Evolutionary conservation across 73 alveolate genomes (phyloP).

Genomic region (Paramecium primaurelia): DNA sequence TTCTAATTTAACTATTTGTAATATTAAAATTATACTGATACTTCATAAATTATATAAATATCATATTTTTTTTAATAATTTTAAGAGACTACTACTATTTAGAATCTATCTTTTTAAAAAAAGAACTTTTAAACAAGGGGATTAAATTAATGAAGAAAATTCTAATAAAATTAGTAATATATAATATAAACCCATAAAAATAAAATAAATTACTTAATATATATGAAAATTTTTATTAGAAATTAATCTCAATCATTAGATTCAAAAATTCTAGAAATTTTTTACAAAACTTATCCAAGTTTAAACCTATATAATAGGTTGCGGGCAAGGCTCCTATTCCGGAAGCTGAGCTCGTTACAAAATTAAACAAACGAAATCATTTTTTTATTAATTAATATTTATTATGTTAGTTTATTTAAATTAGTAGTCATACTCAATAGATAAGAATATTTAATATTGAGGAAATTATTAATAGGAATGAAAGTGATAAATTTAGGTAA

Average conservation of each 20-base stretch:
- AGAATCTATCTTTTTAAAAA: no score
- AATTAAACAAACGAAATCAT: slow-evolving; percentile 18
- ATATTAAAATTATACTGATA: neutral
- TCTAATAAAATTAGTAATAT: neutral
- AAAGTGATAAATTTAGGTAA: no score
- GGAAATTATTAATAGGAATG: no score
- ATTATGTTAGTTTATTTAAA: neutral
- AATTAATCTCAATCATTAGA: neutral
- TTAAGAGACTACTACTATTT: no score
- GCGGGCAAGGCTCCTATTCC: slow-evolving; percentile 53
- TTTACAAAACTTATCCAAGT: slow-evolving; percentile 10
- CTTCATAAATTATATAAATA: neutral
- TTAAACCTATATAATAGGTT: slow-evolving; percentile 36
- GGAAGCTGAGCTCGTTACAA: slow-evolving; percentile 26
- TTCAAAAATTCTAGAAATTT: neutral
- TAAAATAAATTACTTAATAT: neutral
- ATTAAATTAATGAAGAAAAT: no score
- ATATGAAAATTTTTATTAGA: neutral
- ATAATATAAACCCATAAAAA: neutral
- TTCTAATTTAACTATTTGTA: neutral
- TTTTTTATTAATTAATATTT: neutral
- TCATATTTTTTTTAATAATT: no score
- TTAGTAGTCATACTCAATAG: no score
- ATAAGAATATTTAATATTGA: no score
- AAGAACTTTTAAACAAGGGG: no score